phyloP scores from a whole-genome alignment of 371 early-diverging fungal species.

The Mucor piriformis region DNA sequence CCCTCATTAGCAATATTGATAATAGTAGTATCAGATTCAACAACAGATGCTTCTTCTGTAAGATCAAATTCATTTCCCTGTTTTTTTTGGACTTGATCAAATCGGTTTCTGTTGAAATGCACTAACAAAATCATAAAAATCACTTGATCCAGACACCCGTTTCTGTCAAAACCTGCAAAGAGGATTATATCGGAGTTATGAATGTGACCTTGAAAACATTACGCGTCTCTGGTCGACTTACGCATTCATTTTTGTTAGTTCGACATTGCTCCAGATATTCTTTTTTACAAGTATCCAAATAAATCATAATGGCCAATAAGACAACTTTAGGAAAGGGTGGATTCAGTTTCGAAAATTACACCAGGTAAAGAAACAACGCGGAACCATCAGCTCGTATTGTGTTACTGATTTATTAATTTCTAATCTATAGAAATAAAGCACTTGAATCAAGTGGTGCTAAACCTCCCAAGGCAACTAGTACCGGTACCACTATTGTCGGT shows the following conservation, averaged over 20 bases:
- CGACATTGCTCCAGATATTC: background rate
- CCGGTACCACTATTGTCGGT: slow-evolving; percentile 99
- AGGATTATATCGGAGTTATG: background rate
- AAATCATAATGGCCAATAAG: slow-evolving; percentile 39
- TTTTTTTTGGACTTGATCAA: too few relatives aligned
- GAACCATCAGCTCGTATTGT: background rate
- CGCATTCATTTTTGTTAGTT: slow-evolving; percentile 5
- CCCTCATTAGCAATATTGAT: too few relatives aligned
- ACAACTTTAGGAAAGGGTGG: slow-evolving; percentile 60
- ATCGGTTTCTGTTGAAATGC: too few relatives aligned
- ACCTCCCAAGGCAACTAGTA: slow-evolving; percentile 91
- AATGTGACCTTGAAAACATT: slow-evolving; percentile 12
- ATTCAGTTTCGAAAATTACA: slow-evolving; percentile 85
- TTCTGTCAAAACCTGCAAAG: background rate
- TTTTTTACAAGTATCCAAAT: background rate
- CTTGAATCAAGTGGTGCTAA: slow-evolving; percentile 79
- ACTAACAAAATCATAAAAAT: too few relatives aligned
- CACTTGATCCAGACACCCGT: too few relatives aligned
- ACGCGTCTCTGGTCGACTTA: slow-evolving; percentile 10
- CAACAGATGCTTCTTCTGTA: too few relatives aligned
- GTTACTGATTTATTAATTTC: background rate
- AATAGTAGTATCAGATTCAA: too few relatives aligned
- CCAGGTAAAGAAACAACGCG: slow-evolving; percentile 56
- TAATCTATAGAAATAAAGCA: slow-evolving; percentile 65
- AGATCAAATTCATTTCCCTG: too few relatives aligned